phyloP scores from a whole-genome alignment of 371 early-diverging fungal species.

The Lichtheimia ornata region DNA sequence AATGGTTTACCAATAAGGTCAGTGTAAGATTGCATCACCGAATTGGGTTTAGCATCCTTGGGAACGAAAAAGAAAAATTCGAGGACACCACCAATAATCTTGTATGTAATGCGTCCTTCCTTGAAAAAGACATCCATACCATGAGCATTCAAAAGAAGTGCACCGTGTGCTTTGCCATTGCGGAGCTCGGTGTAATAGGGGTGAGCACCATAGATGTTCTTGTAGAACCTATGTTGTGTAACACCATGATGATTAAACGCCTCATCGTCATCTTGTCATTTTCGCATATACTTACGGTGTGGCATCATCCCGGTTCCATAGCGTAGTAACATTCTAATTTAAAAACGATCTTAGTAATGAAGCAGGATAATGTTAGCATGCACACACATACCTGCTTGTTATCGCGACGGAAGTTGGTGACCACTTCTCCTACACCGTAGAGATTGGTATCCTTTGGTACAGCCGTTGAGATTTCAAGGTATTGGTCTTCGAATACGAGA shows the following conservation, averaged over 20 bases:
- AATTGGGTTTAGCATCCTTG: conserved; percentile 43
- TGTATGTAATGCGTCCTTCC: conserved; percentile 48
- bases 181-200: conserved; percentile 74
- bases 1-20: conserved; percentile 68
- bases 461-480: conserved; percentile 61
- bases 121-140: conserved; percentile 76
- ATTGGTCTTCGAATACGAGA: conserved; percentile 71
- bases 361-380: not conserved
- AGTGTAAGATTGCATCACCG: conserved; percentile 67
- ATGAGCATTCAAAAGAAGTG: conserved; percentile 62
- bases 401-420: conserved; percentile 2
- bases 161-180: conserved; percentile 61
- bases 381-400: conserved; percentile 2
- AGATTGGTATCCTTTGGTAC: conserved; percentile 62
- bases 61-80: conserved; percentile 70
- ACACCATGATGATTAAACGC: not conserved
- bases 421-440: conserved; percentile 71
- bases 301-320: conserved; percentile 62
- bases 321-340: conserved; percentile 37
- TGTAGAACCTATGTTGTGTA: conserved; percentile 22
- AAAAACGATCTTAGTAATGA: not conserved
- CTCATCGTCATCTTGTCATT: not conserved
- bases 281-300: conserved; percentile 30
- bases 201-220: conserved; percentile 76
- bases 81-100: conserved; percentile 68